A percentile compares a stretch with the other conserved stretches of the same genome.
phyloP scores from a whole-genome alignment of 805 yeast genomes.

The Myxozyma nipponensis region DNA sequence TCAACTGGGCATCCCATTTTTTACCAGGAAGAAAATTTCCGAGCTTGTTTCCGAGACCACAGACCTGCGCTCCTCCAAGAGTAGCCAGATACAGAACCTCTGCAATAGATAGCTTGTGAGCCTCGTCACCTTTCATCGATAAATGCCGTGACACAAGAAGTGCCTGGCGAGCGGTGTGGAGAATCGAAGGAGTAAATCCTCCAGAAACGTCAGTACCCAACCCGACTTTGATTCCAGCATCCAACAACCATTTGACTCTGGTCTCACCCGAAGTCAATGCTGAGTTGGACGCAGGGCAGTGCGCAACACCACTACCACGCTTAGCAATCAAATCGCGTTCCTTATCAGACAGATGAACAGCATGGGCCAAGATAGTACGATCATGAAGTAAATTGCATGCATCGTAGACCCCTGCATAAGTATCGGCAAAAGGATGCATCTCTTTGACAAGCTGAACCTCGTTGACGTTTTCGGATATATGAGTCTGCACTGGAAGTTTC shows the following conservation, averaged over 20 bases:
- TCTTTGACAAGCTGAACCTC: conserved; percentile 73
- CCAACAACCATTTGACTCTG: conserved; percentile 64
- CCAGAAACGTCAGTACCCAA: conserved; percentile 80
- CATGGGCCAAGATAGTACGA: conserved; percentile 84
- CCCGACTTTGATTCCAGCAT: conserved; percentile 67
- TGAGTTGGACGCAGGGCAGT: conserved; percentile 90
- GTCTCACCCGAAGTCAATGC: conserved; percentile 89
- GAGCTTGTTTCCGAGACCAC: conserved; percentile 51
- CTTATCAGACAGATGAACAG: conserved; percentile 63
- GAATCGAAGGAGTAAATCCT: conserved; percentile 64
- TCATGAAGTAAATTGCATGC: conserved; percentile 54
- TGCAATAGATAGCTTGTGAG: conserved; percentile 53
- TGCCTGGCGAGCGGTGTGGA: conserved; percentile 66
- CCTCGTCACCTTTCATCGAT: conserved; percentile 51
- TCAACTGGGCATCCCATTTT: conserved; percentile 76
- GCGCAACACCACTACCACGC: conserved; percentile 70
- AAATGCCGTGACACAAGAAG: conserved; percentile 66
- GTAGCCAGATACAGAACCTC: conserved; percentile 83
- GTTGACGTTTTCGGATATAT: conserved; percentile 71
- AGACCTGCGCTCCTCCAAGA: conserved; percentile 80
- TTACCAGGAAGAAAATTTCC: conserved; percentile 79
- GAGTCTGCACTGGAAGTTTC: conserved; percentile 77
- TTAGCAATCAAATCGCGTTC: conserved; percentile 58
- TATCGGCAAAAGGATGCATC: conserved; percentile 64
- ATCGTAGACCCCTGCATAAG: conserved; percentile 77